These are phyloP conservation scores for Zymoseptoria pseudotritici DNA, from an alignment of 2,329 filamentous ascomycete species.

Conservation along the genomic window DNA sequence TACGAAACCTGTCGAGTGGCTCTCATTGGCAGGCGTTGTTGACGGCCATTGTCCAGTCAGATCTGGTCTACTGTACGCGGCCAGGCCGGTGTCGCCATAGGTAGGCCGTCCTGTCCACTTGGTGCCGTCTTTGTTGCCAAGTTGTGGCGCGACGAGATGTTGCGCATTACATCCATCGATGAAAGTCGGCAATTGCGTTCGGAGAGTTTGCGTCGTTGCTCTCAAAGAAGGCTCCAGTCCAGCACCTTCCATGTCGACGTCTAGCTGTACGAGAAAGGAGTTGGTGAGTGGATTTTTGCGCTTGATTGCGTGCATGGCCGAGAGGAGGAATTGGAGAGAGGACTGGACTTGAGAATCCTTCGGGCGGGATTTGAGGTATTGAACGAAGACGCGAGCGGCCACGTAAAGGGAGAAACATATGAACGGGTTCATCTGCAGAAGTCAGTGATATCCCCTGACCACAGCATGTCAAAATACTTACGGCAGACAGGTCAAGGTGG, in stretches of 20 bases:
- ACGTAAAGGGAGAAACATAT: slow-evolving; percentile 94
- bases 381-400: slow-evolving; percentile 88
- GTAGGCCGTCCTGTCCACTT: slow-evolving; percentile 3
- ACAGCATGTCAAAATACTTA: slow-evolving; percentile 42
- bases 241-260: slow-evolving; percentile 78
- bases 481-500: slow-evolving; percentile 74
- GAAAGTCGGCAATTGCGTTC: background rate
- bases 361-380: slow-evolving; percentile 90
- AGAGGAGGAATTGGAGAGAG: slow-evolving; percentile 81
- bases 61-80: slow-evolving; percentile 16
- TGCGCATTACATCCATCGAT: background rate
- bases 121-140: background rate
- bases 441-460: slow-evolving; percentile 1
- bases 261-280: slow-evolving; percentile 87
- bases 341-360: slow-evolving; percentile 72
- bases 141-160: background rate
- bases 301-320: slow-evolving; percentile 85
- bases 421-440: slow-evolving; percentile 81
- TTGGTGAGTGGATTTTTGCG: slow-evolving; percentile 84
- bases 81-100: slow-evolving; percentile 20
- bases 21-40: background rate
- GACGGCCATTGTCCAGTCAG: background rate
- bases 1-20: slow-evolving; percentile 9
- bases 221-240: slow-evolving; percentile 41
- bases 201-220: slow-evolving; percentile 7